These are phyloP conservation scores for Heliamphora pulchella DNA, from an alignment of 179 eudicot genomes.

Conservation along the genomic window DNA sequence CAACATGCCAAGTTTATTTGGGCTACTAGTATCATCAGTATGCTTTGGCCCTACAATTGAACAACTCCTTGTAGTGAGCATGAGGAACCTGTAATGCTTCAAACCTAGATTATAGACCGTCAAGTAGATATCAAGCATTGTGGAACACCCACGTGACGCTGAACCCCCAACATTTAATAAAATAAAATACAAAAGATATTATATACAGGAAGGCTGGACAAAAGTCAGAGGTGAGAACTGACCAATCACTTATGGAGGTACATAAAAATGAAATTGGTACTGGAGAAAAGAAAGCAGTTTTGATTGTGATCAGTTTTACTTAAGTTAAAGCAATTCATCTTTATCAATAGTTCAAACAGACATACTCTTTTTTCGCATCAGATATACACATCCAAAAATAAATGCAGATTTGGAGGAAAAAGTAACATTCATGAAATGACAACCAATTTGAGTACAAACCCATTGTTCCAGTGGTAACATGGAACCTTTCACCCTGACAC, in stretches of 20 bases:
- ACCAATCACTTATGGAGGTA: neutral
- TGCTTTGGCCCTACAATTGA: neutral
- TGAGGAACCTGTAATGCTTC: no score
- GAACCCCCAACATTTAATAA: neutral
- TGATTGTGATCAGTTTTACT: neutral
- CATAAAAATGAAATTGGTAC: neutral
- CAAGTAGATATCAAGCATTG: neutral
- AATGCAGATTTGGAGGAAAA: neutral
- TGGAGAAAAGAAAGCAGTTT: neutral
- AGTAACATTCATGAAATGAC: neutral
- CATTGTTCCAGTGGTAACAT: constrained; percentile 62
- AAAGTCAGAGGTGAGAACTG: neutral
- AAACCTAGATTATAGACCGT: no score
- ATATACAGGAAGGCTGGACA: no score
- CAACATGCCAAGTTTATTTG: neutral
- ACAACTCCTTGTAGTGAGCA: no score
- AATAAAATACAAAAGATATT: neutral
- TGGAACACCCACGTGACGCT: neutral
- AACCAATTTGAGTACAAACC: constrained; percentile 37
- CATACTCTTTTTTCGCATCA: neutral
- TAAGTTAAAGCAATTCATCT: neutral
- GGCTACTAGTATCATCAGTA: neutral
- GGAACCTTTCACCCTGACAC: constrained; percentile 57
- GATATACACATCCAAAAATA: neutral
- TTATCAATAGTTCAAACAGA: neutral